Percentiles rank a stretch among this genome's conserved stretches.
Conservation (phyloP, 2,329 filamentous ascomycete species). For the Colletotrichum somersetense region DNA sequence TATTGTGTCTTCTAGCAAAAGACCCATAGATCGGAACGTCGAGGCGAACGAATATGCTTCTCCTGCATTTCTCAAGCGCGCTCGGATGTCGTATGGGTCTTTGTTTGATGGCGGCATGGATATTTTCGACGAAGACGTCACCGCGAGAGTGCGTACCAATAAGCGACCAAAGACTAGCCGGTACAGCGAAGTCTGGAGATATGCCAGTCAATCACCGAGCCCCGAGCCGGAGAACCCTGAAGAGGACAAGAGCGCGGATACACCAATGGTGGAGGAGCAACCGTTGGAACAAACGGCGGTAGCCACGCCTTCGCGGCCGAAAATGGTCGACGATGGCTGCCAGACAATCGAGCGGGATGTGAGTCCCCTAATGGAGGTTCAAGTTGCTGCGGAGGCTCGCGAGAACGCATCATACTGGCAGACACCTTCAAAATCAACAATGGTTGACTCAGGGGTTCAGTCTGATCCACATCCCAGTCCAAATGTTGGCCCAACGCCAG, state of each 20-base stretch:
- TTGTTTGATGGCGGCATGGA: slow-evolving; percentile 74
- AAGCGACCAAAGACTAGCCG: slow-evolving; percentile 79
- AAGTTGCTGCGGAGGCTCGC: slow-evolving; percentile 39
- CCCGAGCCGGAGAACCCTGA: slow-evolving; percentile 65
- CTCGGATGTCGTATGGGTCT: slow-evolving; percentile 76
- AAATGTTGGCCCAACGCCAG: background rate
- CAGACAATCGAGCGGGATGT: slow-evolving; percentile 49
- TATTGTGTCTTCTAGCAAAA: slow-evolving; percentile 45
- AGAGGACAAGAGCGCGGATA: slow-evolving; percentile 44
- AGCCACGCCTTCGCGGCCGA: slow-evolving; percentile 41
- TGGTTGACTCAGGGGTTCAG: slow-evolving; percentile 38
- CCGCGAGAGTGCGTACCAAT: slow-evolving; percentile 69
- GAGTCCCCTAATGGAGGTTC: slow-evolving; percentile 39
- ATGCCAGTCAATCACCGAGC: slow-evolving; percentile 78
- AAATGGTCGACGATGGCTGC: slow-evolving; percentile 49
- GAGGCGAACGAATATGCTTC: slow-evolving; percentile 74
- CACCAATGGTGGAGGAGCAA: slow-evolving; percentile 27
- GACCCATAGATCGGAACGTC: slow-evolving; percentile 51
- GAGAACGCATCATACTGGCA: slow-evolving; percentile 24
- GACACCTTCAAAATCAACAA: slow-evolving; percentile 35
- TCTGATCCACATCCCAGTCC: slow-evolving; percentile 16
- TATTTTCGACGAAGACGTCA: slow-evolving; percentile 77
- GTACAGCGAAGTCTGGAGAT: slow-evolving; percentile 78
- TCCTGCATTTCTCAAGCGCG: slow-evolving; percentile 82
- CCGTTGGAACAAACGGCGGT: slow-evolving; percentile 17